phyloP scores from a whole-genome alignment of 768 basidiomycete species.

The Suillus variegatus region DNA sequence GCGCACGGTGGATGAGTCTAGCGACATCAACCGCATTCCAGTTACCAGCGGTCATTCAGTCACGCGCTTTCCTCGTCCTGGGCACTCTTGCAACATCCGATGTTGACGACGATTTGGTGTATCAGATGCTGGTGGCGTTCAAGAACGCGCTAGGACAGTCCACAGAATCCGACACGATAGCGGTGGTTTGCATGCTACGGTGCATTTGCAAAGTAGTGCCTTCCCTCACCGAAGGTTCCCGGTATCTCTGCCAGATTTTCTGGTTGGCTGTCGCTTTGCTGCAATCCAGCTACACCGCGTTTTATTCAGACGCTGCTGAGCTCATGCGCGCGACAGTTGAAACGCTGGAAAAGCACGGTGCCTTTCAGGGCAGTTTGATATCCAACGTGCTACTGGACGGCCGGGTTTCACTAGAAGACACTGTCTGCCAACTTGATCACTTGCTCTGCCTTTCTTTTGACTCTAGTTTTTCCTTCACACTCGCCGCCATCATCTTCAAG shows the following conservation, averaged over 20 bases:
- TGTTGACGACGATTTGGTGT: slow-evolving; percentile 90
- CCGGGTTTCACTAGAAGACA: slow-evolving; percentile 64
- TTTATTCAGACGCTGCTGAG: slow-evolving; percentile 68
- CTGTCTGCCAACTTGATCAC: slow-evolving; percentile 71
- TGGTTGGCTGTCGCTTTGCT: slow-evolving; percentile 88
- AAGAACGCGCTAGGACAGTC: slow-evolving; percentile 67
- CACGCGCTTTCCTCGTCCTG: slow-evolving; percentile 82
- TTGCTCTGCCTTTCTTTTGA: slow-evolving; percentile 78
- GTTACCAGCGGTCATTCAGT: slow-evolving; percentile 83
- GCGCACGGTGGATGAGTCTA: slow-evolving; percentile 91
- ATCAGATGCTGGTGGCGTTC: slow-evolving; percentile 91
- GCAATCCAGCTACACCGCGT: slow-evolving; percentile 70
- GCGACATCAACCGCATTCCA: slow-evolving; percentile 90
- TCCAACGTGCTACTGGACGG: slow-evolving; percentile 61
- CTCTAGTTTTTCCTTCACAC: slow-evolving; percentile 74
- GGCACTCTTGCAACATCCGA: slow-evolving; percentile 81
- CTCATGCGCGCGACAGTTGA: slow-evolving; percentile 68
- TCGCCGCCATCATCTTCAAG: slow-evolving; percentile 85
- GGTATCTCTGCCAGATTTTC: slow-evolving; percentile 75
- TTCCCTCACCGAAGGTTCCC: slow-evolving; percentile 63
- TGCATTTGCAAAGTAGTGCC: slow-evolving; percentile 81
- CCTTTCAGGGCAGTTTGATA: slow-evolving; percentile 57
- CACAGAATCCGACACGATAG: slow-evolving; percentile 66
- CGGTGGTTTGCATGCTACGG: slow-evolving; percentile 86
- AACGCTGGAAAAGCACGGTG: slow-evolving; percentile 59